These are phyloP conservation scores for Pleurotus cornucopiae DNA, from an alignment of 768 basidiomycete genomes.

Conservation along the genomic window DNA sequence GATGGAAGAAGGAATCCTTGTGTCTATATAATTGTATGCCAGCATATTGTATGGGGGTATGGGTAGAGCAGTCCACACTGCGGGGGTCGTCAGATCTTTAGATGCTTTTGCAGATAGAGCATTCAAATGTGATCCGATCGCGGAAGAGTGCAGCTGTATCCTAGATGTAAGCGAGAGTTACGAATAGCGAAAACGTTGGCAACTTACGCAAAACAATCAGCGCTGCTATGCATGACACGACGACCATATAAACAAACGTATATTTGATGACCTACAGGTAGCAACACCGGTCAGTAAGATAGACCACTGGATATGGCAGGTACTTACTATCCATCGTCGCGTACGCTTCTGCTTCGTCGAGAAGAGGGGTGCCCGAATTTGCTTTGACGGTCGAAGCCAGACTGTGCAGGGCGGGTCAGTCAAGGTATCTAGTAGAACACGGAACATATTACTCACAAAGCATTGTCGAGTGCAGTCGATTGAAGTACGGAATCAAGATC, in stretches of 20 bases:
- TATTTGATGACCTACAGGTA: slow-evolving; percentile 69
- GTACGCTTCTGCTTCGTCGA: slow-evolving; percentile 92
- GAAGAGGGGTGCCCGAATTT: slow-evolving; percentile 90
- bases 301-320: background rate
- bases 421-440: slow-evolving; percentile 2
- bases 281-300: slow-evolving; percentile 5
- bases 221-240: slow-evolving; percentile 75
- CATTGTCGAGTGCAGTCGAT: slow-evolving; percentile 90
- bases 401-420: slow-evolving; percentile 39
- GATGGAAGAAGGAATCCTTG: slow-evolving; percentile 2
- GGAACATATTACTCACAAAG: slow-evolving; percentile 56
- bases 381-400: slow-evolving; percentile 94
- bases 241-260: slow-evolving; percentile 72
- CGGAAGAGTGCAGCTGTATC: slow-evolving; percentile 74
- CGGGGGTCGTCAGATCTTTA: slow-evolving; percentile 46
- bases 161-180: slow-evolving; percentile 14
- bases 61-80: slow-evolving; percentile 1
- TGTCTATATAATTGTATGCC: slow-evolving; percentile 14
- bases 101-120: slow-evolving; percentile 82
- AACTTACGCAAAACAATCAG: slow-evolving; percentile 75
- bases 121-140: slow-evolving; percentile 69
- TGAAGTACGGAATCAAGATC: slow-evolving; percentile 80
- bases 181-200: slow-evolving; percentile 4
- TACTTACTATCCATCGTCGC: slow-evolving; percentile 81
- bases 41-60: slow-evolving; percentile 3